Conservation (phyloP, 2,329 filamentous ascomycete species). For the Penicillium sp. region DNA sequence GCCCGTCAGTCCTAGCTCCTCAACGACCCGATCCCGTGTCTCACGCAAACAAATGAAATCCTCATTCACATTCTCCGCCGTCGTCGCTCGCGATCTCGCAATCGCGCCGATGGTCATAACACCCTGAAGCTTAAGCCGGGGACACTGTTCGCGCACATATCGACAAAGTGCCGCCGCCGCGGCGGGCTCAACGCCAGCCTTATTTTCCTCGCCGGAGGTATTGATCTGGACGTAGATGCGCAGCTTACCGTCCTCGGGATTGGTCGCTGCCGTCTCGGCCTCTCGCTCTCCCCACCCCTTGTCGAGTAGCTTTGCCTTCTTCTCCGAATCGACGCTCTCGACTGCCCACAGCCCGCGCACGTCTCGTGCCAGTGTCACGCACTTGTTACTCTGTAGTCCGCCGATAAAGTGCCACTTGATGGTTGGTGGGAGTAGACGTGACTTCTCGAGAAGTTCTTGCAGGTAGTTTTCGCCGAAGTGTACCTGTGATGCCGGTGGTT, state of each 20-base stretch:
- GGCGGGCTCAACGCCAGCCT: conserved; percentile 75
- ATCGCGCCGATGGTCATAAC: conserved; percentile 98
- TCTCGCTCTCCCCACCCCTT: conserved; percentile 64
- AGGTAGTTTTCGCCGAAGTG: conserved; percentile 98
- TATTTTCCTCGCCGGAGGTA: conserved; percentile 82
- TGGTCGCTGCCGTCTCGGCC: conserved; percentile 34
- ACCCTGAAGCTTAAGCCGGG: conserved; percentile 71
- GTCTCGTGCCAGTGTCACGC: conserved; percentile 75
- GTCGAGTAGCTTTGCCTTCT: conserved; percentile 82
- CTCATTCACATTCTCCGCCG: conserved; percentile 79
- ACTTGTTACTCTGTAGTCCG: conserved; percentile 89
- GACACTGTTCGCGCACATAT: conserved; percentile 68
- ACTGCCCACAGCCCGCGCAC: conserved; percentile 90
- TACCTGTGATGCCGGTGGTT: conserved; percentile 56
- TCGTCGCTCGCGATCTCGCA: conserved; percentile 73
- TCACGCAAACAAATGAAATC: conserved; percentile 73
- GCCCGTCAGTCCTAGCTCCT: conserved; percentile 56
- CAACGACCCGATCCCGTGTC: conserved; percentile 68
- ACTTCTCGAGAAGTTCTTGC: conserved; percentile 85
- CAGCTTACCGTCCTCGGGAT: conserved; percentile 47
- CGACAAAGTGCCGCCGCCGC: conserved; percentile 64
- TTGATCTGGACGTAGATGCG: conserved; percentile 91
- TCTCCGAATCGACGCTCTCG: conserved; percentile 80
- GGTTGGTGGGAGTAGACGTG: conserved; percentile 66
- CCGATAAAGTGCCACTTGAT: conserved; percentile 98